Evolutionary conservation across 2,329 filamentous ascomycete genomes (phyloP).

Genomic region (Paracoccidioides lutzii): DNA sequence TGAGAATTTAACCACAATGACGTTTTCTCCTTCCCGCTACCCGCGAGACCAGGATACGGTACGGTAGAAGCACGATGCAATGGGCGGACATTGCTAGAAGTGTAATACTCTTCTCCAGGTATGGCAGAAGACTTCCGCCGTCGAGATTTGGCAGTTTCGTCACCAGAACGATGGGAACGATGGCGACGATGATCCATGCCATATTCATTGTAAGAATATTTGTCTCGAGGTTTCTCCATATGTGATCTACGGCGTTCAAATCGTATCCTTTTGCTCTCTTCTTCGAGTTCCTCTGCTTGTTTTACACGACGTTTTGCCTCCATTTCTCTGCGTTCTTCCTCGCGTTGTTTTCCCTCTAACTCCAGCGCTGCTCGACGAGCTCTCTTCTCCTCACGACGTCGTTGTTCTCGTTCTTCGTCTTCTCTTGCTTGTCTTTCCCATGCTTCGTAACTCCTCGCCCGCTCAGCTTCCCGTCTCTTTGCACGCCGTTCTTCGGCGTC

Average conservation of each 20-base stretch:
- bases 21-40: conserved; percentile 35
- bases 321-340: conserved; percentile 21
- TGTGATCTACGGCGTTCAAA: conserved; percentile 23
- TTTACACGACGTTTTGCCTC: conserved; percentile 23
- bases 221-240: conserved; percentile 16
- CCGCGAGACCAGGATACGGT: conserved; percentile 19
- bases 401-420: conserved; percentile 42
- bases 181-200: conserved; percentile 18
- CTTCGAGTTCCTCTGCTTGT: conserved; percentile 15
- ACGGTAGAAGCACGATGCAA: conserved; percentile 12
- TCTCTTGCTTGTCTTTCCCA: conserved; percentile 25
- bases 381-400: conserved; percentile 46
- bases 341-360: conserved; percentile 22
- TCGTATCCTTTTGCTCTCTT: conserved; percentile 11
- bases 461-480: conserved; percentile 40
- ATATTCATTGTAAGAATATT: conserved; percentile 18
- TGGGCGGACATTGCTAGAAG: conserved; percentile 18
- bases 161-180: conserved; percentile 21
- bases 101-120: conserved; percentile 22
- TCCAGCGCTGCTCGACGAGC: conserved; percentile 41
- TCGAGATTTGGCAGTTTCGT: conserved; percentile 20
- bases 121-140: conserved; percentile 26
- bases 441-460: conserved; percentile 29
- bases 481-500: conserved; percentile 31
- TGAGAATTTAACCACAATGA: conserved; percentile 39